Conservation (phyloP, 495 filamentous ascomycete species). For the Cudoniella acicularis region DNA sequence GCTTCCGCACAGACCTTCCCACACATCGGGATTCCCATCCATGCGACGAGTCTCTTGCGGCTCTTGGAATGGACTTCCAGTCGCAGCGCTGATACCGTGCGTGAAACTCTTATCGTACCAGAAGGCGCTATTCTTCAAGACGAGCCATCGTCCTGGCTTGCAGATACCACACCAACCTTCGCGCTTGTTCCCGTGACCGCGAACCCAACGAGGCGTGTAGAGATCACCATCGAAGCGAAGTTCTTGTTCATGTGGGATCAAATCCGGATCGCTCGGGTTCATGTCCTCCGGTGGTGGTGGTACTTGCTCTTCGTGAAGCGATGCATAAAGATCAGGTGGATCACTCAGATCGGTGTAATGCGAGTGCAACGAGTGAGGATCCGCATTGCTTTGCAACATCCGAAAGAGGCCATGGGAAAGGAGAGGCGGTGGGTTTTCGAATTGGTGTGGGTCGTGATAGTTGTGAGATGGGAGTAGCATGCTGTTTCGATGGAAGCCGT, state of each 20-base stretch:
- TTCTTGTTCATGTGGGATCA: conserved; percentile 70
- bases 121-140: conserved; percentile 79
- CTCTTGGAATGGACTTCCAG: conserved; percentile 67
- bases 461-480: conserved; percentile 33
- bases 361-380: conserved; percentile 54
- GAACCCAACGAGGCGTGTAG: conserved; percentile 75
- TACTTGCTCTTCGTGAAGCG: conserved; percentile 61
- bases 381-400: conserved; percentile 65
- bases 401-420: conserved; percentile 63
- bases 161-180: conserved; percentile 85
- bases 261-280: conserved; percentile 66
- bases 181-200: conserved; percentile 75
- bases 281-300: conserved; percentile 71
- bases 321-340: conserved; percentile 70
- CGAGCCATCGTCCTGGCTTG: conserved; percentile 76
- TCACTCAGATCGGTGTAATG: conserved; percentile 64
- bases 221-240: conserved; percentile 73
- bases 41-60: conserved; percentile 67
- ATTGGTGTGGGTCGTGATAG: conserved; percentile 31
- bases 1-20: conserved; percentile 74
- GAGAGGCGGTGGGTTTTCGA: conserved; percentile 49
- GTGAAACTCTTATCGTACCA: conserved; percentile 86
- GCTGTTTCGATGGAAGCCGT: conserved; percentile 42
- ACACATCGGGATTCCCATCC: conserved; percentile 75
- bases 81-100: conserved; percentile 75